These are phyloP conservation scores for Citrullus mucosospermus DNA, from an alignment of 306 rosid genomes.

Conservation along the genomic window DNA sequence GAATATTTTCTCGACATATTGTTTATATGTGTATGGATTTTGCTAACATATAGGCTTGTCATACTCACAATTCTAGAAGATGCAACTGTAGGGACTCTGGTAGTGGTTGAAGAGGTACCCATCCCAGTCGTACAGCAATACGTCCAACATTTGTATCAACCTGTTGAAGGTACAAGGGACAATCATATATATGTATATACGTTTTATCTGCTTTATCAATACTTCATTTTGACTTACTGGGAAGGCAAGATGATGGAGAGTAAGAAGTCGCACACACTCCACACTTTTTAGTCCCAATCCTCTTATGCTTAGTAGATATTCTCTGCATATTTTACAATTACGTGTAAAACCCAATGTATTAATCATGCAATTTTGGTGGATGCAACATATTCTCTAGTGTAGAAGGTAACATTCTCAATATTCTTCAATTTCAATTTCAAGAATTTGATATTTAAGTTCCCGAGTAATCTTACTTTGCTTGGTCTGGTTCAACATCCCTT, in stretches of 20 bases:
- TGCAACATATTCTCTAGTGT: neutral
- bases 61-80: conserved; percentile 88
- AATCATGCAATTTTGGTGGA: neutral
- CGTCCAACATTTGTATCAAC: conserved; percentile 99
- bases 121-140: conserved; percentile 94
- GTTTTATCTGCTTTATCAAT: conserved; percentile 10
- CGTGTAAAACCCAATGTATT: neutral
- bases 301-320: conserved; percentile 79
- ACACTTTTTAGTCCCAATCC: conserved; percentile 98
- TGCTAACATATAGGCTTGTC: conserved; percentile 8
- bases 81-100: conserved; percentile 99
- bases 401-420: neutral
- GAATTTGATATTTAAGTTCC: conserved; percentile 13
- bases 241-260: conserved; percentile 98
- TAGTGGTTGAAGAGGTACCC: conserved; percentile 99
- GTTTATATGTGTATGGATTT: neutral
- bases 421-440: conserved; percentile 10
- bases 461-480: conserved; percentile 63
- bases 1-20: neutral
- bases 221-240: conserved; percentile 57
- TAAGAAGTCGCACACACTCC: conserved; percentile 96
- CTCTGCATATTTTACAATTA: conserved; percentile 32
- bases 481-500: conserved; percentile 94
- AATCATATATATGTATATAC: neutral
- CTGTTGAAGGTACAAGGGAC: conserved; percentile 27